Conservation (phyloP, 2,329 filamentous ascomycete species). For the Diaporthe sp. region DNA sequence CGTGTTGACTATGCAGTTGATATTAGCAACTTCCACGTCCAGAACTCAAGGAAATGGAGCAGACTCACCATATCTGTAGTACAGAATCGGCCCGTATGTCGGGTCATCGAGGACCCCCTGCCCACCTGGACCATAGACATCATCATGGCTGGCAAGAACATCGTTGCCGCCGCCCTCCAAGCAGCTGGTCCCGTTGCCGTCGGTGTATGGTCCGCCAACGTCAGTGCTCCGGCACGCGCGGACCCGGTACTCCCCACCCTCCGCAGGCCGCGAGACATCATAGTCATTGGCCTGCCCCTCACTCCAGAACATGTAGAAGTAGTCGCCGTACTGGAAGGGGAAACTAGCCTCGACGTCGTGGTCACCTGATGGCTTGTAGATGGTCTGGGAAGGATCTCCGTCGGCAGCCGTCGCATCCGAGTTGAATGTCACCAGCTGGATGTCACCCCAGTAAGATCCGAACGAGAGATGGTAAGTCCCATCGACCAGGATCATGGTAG, state of each 20-base stretch:
- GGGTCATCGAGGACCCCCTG: slow-evolving; percentile 70
- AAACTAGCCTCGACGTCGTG: slow-evolving; percentile 71
- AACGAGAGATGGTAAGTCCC: slow-evolving; percentile 69
- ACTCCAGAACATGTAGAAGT: slow-evolving; percentile 76
- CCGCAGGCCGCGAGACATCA: slow-evolving; percentile 62
- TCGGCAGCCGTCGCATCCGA: slow-evolving; percentile 50
- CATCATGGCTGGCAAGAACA: slow-evolving; percentile 69
- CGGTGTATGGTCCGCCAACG: slow-evolving; percentile 68
- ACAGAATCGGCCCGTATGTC: slow-evolving; percentile 67
- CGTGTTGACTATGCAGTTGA: slow-evolving; percentile 47
- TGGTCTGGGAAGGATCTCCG: slow-evolving; percentile 57
- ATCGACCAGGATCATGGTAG: slow-evolving; percentile 62
- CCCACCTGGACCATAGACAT: slow-evolving; percentile 74
- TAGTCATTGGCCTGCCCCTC: slow-evolving; percentile 73
- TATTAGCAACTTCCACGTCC: background rate
- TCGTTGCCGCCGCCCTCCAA: slow-evolving; percentile 69
- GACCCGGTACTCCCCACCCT: slow-evolving; percentile 76
- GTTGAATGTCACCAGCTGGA: slow-evolving; percentile 71
- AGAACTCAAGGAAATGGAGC: background rate
- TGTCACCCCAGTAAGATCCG: slow-evolving; percentile 77
- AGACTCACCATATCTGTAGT: slow-evolving; percentile 72
- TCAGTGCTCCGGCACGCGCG: slow-evolving; percentile 71
- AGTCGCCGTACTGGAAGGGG: slow-evolving; percentile 67
- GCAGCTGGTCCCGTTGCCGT: slow-evolving; percentile 68
- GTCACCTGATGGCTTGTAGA: slow-evolving; percentile 64